Conservation (phyloP, 371 early-diverging fungal species). For the Rhizopus delemar region DNA sequence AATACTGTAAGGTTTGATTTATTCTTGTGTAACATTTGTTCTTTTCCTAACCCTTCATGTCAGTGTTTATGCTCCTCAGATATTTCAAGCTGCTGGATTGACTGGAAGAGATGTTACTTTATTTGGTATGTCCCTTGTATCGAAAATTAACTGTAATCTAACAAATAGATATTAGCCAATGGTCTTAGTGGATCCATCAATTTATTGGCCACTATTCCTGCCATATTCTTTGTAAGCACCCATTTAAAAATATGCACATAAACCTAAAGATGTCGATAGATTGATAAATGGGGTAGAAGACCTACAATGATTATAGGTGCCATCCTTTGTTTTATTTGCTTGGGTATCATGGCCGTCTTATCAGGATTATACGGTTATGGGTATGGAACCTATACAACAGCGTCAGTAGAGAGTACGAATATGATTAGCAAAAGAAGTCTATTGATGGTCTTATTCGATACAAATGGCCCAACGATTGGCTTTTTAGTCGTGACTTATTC, state of each 20-base stretch:
- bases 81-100: constrained; percentile 69
- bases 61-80: constrained; percentile 64
- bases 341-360: constrained; percentile 52
- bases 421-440: constrained; percentile 23
- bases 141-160: no score
- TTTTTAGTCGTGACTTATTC: constrained; percentile 71
- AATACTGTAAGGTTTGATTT: constrained; percentile 57
- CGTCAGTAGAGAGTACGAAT: constrained; percentile 18
- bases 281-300: constrained; percentile 72
- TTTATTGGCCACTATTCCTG: constrained; percentile 71
- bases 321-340: constrained; percentile 45
- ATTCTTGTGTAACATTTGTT: not conserved
- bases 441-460: constrained; percentile 32
- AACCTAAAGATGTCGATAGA: constrained; percentile 18
- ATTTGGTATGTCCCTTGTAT: constrained; percentile 32
- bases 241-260: not conserved
- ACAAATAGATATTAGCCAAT: constrained; percentile 46
- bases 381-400: constrained; percentile 18
- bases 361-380: constrained; percentile 48
- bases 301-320: constrained; percentile 61
- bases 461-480: constrained; percentile 48
- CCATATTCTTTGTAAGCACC: constrained; percentile 68
- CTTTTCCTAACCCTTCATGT: not conserved
- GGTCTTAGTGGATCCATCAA: constrained; percentile 73
- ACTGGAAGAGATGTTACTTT: constrained; percentile 50